Evolutionary conservation across 176 grass and related monocot species (phyloP).

Genomic region (Secale cereale): DNA sequence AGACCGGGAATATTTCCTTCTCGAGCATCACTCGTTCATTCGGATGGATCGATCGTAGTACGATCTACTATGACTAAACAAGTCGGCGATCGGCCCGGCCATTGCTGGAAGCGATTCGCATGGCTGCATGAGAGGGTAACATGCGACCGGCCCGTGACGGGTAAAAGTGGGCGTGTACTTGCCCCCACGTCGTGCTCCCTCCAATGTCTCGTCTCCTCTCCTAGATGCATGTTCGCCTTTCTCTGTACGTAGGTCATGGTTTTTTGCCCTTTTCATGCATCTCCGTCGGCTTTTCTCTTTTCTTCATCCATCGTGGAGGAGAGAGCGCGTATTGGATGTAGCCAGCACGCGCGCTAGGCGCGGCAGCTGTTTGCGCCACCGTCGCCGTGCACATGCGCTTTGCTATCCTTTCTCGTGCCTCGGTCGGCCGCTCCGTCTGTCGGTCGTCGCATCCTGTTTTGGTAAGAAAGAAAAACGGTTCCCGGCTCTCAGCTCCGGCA

Average conservation of each 20-base stretch:
- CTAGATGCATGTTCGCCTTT: neutral
- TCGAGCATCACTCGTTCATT: too few relatives aligned
- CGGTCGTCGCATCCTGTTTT: neutral
- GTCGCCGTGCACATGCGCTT: neutral
- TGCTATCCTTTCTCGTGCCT: neutral
- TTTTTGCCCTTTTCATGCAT: neutral
- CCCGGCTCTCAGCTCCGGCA: neutral
- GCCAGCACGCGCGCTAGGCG: too few relatives aligned
- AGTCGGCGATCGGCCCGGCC: neutral
- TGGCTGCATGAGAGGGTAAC: slow-evolving; percentile 12
- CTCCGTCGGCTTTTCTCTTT: neutral
- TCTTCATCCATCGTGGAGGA: neutral
- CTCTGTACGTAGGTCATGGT: neutral
- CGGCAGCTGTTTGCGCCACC: neutral
- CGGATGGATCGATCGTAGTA: too few relatives aligned
- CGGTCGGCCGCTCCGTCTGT: neutral
- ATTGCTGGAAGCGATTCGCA: neutral
- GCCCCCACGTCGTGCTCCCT: slow-evolving; percentile 24
- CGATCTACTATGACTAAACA: neutral
- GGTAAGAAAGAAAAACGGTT: slow-evolving; percentile 7
- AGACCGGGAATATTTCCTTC: neutral
- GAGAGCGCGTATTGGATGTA: neutral
- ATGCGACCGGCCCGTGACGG: neutral
- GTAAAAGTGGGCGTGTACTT: slow-evolving; percentile 2
- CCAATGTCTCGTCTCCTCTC: neutral